Evolutionary conservation across 192 early-diverging fungal genomes (phyloP).

Genomic region (Chytriomyces hyalinus): DNA sequence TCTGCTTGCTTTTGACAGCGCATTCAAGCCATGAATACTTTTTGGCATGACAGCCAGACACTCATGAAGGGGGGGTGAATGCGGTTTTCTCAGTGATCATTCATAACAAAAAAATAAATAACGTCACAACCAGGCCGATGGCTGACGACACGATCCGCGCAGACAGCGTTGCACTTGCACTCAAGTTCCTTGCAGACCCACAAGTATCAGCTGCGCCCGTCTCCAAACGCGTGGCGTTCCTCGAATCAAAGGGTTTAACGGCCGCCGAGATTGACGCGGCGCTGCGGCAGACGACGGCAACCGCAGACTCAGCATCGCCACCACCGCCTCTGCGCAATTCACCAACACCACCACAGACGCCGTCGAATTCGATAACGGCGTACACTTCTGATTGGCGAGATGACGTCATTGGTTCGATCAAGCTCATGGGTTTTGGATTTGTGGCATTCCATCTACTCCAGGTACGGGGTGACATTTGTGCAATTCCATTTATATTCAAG

Average conservation of each 20-base stretch:
- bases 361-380: neutral
- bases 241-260: slow-evolving; percentile 94
- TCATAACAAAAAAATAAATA: too few relatives aligned
- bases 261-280: slow-evolving; percentile 91
- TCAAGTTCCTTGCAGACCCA: slow-evolving; percentile 91
- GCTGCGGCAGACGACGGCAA: slow-evolving; percentile 1
- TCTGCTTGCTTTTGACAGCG: too few relatives aligned
- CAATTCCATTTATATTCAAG: neutral
- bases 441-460: slow-evolving; percentile 75
- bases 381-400: slow-evolving; percentile 88
- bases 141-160: neutral
- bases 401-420: slow-evolving; percentile 86
- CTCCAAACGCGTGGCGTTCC: slow-evolving; percentile 89
- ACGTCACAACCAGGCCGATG: neutral
- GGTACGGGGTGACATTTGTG: slow-evolving; percentile 49
- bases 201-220: slow-evolving; percentile 90
- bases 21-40: too few relatives aligned
- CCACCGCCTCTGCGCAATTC: neutral
- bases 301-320: neutral
- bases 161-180: slow-evolving; percentile 60
- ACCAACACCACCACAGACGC: too few relatives aligned
- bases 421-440: slow-evolving; percentile 87
- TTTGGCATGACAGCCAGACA: too few relatives aligned
- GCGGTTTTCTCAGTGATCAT: too few relatives aligned
- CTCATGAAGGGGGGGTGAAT: too few relatives aligned